Evolutionary conservation across 2,329 filamentous ascomycete species (phyloP).

Genomic region (Zelopaecilomyces penicillatus): DNA sequence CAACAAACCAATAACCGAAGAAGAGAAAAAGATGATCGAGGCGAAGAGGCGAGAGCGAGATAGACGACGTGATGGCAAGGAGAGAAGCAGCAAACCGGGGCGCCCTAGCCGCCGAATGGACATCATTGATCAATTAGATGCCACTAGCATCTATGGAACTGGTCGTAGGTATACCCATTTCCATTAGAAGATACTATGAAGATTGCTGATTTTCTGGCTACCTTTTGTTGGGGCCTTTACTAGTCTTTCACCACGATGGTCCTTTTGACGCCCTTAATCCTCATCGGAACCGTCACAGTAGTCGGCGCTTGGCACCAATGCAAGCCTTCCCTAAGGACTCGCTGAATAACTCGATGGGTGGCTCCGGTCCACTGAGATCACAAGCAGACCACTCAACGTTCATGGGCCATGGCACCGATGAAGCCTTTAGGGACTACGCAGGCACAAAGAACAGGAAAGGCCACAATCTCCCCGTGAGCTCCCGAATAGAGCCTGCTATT

Average conservation of each 20-base stretch:
- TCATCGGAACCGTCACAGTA: slow-evolving; percentile 79
- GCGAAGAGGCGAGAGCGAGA: slow-evolving; percentile 21
- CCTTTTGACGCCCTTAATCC: slow-evolving; percentile 96
- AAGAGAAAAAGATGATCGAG: slow-evolving; percentile 34
- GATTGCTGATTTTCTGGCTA: neutral
- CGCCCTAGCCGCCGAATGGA: slow-evolving; percentile 55
- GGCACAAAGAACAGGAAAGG: slow-evolving; percentile 26
- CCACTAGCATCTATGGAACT: slow-evolving; percentile 89
- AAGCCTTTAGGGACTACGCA: slow-evolving; percentile 78
- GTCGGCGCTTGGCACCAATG: slow-evolving; percentile 77
- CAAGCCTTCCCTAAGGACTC: slow-evolving; percentile 91
- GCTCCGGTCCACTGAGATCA: slow-evolving; percentile 73
- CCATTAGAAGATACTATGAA: neutral
- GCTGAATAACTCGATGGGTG: slow-evolving; percentile 84
- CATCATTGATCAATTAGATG: slow-evolving; percentile 93
- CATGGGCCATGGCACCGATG: slow-evolving; percentile 69
- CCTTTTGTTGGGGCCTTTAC: neutral
- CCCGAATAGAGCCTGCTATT: slow-evolving; percentile 37
- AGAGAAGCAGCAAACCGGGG: slow-evolving; percentile 42
- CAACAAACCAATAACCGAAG: slow-evolving; percentile 51
- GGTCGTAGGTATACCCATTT: slow-evolving; percentile 55
- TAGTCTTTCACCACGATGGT: slow-evolving; percentile 95
- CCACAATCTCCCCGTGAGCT: slow-evolving; percentile 10
- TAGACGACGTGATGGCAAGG: slow-evolving; percentile 35
- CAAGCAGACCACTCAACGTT: slow-evolving; percentile 81